Conservation (phyloP, 139 green algal species). For the Nannochloris sp. region DNA sequence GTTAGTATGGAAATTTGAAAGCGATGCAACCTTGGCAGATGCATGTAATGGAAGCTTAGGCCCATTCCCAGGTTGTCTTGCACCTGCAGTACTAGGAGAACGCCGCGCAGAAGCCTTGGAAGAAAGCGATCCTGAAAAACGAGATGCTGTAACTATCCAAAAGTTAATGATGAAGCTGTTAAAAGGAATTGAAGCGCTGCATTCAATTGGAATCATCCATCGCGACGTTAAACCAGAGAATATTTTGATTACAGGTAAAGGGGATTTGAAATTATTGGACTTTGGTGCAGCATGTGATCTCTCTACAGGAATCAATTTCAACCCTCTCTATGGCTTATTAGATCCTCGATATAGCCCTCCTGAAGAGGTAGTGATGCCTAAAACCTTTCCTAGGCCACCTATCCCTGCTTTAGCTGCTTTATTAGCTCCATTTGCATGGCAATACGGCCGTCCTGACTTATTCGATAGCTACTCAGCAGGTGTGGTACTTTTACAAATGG, state of each 20-base stretch:
- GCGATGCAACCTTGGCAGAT: slow-evolving; percentile 75
- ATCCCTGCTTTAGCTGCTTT: slow-evolving; percentile 56
- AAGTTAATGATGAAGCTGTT: slow-evolving; percentile 49
- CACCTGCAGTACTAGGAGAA: slow-evolving; percentile 53
- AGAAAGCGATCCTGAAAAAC: slow-evolving; percentile 26
- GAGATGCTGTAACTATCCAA: slow-evolving; percentile 52
- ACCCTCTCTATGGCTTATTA: slow-evolving; percentile 80
- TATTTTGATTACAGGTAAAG: slow-evolving; percentile 68
- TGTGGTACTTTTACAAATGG: slow-evolving; percentile 54
- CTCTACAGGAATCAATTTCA: slow-evolving; percentile 90
- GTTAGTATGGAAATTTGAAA: slow-evolving; percentile 89
- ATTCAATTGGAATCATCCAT: slow-evolving; percentile 82
- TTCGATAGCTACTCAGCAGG: slow-evolving; percentile 80
- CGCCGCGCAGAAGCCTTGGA: slow-evolving; percentile 7
- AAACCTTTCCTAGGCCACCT: slow-evolving; percentile 62
- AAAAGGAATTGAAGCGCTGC: slow-evolving; percentile 37
- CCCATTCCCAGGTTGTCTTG: slow-evolving; percentile 54
- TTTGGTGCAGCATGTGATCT: slow-evolving; percentile 88
- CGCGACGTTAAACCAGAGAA: slow-evolving; percentile 87
- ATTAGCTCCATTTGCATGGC: slow-evolving; percentile 70
- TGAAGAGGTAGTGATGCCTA: slow-evolving; percentile 86
- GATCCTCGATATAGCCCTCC: slow-evolving; percentile 78
- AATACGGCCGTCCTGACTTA: slow-evolving; percentile 72
- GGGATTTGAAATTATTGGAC: slow-evolving; percentile 82
- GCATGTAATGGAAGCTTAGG: slow-evolving; percentile 52